A percentile compares a stretch with the other conserved stretches of the same genome.
phyloP scores from a whole-genome alignment of 2,329 filamentous ascomycete species.

The Talaromyces sp. region DNA sequence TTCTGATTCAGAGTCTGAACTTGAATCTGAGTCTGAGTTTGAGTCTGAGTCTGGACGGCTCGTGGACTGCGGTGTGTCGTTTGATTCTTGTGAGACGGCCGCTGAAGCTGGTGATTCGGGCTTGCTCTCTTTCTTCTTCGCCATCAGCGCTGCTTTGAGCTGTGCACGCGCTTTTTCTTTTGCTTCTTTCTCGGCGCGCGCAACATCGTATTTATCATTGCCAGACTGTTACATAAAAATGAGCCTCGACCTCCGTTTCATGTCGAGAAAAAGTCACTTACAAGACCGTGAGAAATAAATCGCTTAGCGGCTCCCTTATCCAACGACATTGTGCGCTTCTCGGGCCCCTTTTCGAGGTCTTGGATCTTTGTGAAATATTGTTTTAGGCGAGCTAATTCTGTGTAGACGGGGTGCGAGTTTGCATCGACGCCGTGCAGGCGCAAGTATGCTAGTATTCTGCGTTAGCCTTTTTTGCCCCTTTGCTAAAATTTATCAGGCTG shows the following conservation, averaged over 20 bases:
- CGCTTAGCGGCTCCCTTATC: slow-evolving; percentile 74
- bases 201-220: slow-evolving; percentile 48
- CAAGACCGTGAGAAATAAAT: slow-evolving; percentile 76
- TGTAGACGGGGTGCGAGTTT: slow-evolving; percentile 78
- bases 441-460: slow-evolving; percentile 57
- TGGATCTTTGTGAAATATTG: slow-evolving; percentile 94
- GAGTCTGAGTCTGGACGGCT: slow-evolving; percentile 13
- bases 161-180: slow-evolving; percentile 48
- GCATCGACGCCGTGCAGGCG: slow-evolving; percentile 73
- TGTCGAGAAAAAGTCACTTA: slow-evolving; percentile 34
- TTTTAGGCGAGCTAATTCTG: slow-evolving; percentile 78
- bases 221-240: slow-evolving; percentile 30
- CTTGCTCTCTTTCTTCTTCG: slow-evolving; percentile 25
- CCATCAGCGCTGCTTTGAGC: slow-evolving; percentile 41
- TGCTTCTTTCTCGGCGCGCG: slow-evolving; percentile 45
- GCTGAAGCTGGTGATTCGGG: neutral
- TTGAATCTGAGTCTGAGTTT: slow-evolving; percentile 15
- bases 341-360: slow-evolving; percentile 59
- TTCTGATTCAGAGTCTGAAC: slow-evolving; percentile 11
- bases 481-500: neutral
- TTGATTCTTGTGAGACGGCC: slow-evolving; percentile 15
- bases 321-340: slow-evolving; percentile 53
- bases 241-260: neutral
- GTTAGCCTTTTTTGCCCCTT: neutral
- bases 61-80: slow-evolving; percentile 1